Conservation (phyloP, 2,329 filamentous ascomycete genomes). For the Penicillium sp. region DNA sequence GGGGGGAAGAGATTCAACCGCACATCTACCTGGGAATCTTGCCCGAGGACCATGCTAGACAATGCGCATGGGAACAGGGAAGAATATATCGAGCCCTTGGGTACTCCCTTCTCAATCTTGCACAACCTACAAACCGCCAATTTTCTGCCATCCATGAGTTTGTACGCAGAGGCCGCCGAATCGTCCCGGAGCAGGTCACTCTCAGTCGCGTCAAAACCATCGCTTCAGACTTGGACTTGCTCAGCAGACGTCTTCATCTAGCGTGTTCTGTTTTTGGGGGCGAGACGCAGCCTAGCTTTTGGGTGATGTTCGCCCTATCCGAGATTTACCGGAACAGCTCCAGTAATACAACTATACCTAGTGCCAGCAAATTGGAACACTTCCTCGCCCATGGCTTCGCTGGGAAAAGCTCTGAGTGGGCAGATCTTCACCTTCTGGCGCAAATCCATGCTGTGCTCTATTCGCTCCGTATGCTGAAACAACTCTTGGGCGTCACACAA, state of each 20-base stretch:
- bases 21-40: slow-evolving; percentile 67
- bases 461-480: slow-evolving; percentile 61
- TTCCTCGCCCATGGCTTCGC: slow-evolving; percentile 33
- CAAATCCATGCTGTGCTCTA: slow-evolving; percentile 63
- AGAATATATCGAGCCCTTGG: slow-evolving; percentile 53
- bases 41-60: slow-evolving; percentile 56
- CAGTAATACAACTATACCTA: slow-evolving; percentile 14
- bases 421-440: slow-evolving; percentile 61
- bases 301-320: slow-evolving; percentile 37
- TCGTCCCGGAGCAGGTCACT: slow-evolving; percentile 29
- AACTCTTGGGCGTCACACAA: slow-evolving; percentile 48
- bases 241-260: slow-evolving; percentile 26
- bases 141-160: slow-evolving; percentile 32
- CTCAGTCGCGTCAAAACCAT: slow-evolving; percentile 25
- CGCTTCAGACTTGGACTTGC: slow-evolving; percentile 11
- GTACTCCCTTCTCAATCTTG: slow-evolving; percentile 54
- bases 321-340: slow-evolving; percentile 27
- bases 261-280: slow-evolving; percentile 15
- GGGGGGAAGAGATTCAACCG: slow-evolving; percentile 18
- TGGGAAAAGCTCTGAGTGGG: slow-evolving; percentile 53
- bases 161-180: slow-evolving; percentile 38
- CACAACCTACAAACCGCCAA: slow-evolving; percentile 25
- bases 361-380: slow-evolving; percentile 19
- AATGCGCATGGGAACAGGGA: slow-evolving; percentile 60
- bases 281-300: slow-evolving; percentile 23